Conservation (phyloP, 2,329 filamentous ascomycete species). For the Ophiostoma tasmaniense region DNA sequence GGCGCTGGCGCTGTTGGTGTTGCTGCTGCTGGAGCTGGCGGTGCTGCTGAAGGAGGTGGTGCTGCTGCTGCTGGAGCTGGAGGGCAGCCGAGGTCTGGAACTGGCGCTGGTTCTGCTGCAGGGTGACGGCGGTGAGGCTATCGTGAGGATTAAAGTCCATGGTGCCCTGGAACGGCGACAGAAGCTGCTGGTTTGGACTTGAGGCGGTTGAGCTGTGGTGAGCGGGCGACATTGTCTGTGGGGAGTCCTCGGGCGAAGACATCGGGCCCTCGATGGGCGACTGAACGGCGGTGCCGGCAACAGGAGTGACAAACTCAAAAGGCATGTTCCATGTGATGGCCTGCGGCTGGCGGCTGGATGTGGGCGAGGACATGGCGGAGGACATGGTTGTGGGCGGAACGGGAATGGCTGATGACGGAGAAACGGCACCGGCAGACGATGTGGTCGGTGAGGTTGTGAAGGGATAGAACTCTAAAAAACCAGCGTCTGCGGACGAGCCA, state of each 20-base stretch:
- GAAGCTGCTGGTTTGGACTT: constrained; percentile 46
- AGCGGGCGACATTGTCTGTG: constrained; percentile 37
- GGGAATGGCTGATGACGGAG: constrained; percentile 29
- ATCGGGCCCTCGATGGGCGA: constrained; percentile 36
- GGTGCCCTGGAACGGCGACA: constrained; percentile 46
- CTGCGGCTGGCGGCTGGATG: constrained; percentile 27
- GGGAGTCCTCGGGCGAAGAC: constrained; percentile 45
- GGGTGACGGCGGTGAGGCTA: constrained; percentile 52
- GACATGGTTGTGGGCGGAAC: constrained; percentile 32
- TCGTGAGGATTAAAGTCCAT: constrained; percentile 41
- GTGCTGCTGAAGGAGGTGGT: constrained; percentile 38
- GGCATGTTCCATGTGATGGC: constrained; percentile 42
- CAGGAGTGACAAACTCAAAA: constrained; percentile 38
- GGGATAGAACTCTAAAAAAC: constrained; percentile 47
- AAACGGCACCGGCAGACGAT: constrained; percentile 25
- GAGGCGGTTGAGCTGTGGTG: constrained; percentile 41
- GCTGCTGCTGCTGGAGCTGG: constrained; percentile 33
- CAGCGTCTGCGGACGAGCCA: constrained; percentile 45
- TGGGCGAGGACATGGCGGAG: constrained; percentile 29
- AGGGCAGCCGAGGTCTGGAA: constrained; percentile 28
- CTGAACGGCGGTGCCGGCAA: constrained; percentile 26
- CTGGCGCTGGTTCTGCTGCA: constrained; percentile 47
- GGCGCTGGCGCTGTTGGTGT: constrained; percentile 35
- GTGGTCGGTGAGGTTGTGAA: constrained; percentile 29
- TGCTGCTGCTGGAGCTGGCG: constrained; percentile 39